Base-by-base conservation (phyloP, 2,329 filamentous ascomycete species). In the Ophiocordyceps camponoti-floridani region DNA sequence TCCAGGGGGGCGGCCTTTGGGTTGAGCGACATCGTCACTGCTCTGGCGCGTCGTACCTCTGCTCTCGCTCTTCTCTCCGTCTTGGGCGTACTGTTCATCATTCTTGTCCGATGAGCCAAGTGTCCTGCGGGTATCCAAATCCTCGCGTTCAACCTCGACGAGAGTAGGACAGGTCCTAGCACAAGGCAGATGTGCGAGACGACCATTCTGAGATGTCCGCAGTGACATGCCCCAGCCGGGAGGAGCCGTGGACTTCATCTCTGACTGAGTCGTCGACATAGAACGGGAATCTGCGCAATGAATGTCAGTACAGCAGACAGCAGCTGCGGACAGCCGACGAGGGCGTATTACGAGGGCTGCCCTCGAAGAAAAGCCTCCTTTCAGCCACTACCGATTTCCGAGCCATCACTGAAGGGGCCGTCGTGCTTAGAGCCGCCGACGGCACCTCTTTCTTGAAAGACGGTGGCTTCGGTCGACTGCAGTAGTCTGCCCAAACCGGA, bases 291-390 rank as follows among this genome's bases (percentile, higher is more conserved):
- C 33, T 37, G 33, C 33, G 13, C 14, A 35, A 14, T 2, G 31
- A 6, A 13, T 6, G 12, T 35, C 31, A 16, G 33, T 37, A 16
- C 14, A 16, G 14, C 33, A 16, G 33, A 7, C 33, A 9, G 8
- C 14, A 5, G 7, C 16, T 14, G 13, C 9, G n/a, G 14, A 6
- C 14, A 37, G 14, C 16, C 33, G 8, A n/a, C 4, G 13, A 12
- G 33, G 14, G 9, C 33, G 33, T 13, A 40, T 11, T 23, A 23
- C 27, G 23, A 5, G 23, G 23, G 23, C 23, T 23, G 23, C 23
- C 41, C 40, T 56, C 54, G 40, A 56, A 56, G 10, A 56, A 33
- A 19, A 42, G 52, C 40, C 49, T 47, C 40, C 48, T 50, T 42
- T 56, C 53, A 13, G 53, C 53, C n/a, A 56, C 53, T 12, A 50